Percentiles rank a stretch among this genome's conserved stretches.
Conservation (phyloP, 805 yeast species). For the Suhomyces prunicola region DNA sequence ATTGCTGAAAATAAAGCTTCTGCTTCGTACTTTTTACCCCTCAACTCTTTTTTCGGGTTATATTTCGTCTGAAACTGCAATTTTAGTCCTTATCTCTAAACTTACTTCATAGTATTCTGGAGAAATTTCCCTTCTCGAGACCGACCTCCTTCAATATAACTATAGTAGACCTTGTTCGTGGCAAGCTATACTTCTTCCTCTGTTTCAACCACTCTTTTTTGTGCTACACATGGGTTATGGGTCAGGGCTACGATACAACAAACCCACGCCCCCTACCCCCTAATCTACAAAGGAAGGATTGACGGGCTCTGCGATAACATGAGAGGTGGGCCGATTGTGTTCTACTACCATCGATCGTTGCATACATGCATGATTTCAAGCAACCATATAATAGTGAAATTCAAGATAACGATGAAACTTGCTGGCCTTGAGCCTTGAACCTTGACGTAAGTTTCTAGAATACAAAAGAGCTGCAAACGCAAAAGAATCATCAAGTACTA, state of each 20-base stretch:
- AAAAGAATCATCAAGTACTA: not conserved
- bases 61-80: not conserved
- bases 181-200: not conserved
- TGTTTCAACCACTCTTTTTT: not conserved
- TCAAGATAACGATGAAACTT: not conserved
- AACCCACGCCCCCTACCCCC: not conserved
- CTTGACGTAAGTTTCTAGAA: not conserved
- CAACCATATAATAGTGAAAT: not conserved
- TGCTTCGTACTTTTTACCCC: not conserved
- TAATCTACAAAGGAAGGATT: not conserved
- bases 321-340: not conserved
- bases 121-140: not conserved
- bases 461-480: not conserved
- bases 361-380: not conserved
- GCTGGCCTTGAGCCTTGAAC: not conserved
- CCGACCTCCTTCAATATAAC: not conserved
- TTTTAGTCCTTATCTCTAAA: not conserved
- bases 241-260: not conserved
- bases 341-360: not conserved
- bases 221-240: not conserved
- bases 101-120: not conserved
- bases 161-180: not conserved
- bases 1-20: not conserved
- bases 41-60: not conserved
- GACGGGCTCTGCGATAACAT: not conserved